These are phyloP conservation scores for Gnomoniopsis sp. DNA, from an alignment of 2,329 filamentous ascomycete species.

Conservation along the genomic window DNA sequence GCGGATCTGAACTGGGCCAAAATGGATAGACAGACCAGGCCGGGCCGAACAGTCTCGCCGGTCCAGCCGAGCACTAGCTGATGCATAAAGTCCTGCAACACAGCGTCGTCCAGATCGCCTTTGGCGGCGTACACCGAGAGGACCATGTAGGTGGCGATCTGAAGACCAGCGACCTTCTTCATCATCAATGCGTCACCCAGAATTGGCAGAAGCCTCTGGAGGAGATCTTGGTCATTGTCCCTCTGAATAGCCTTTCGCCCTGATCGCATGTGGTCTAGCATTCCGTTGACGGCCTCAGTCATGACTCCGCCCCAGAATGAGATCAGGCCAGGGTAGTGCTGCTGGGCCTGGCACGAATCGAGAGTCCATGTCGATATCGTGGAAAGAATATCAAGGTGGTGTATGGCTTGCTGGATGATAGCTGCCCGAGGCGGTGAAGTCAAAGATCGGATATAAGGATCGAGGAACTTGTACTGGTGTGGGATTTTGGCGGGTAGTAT, in stretches of 20 bases:
- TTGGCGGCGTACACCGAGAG: slow-evolving; percentile 83
- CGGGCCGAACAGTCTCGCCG: slow-evolving; percentile 66
- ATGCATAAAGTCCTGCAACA: slow-evolving; percentile 87
- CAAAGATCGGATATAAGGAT: slow-evolving; percentile 78
- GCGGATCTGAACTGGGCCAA: slow-evolving; percentile 76
- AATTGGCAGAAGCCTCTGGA: slow-evolving; percentile 63
- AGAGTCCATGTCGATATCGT: slow-evolving; percentile 77
- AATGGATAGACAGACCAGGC: slow-evolving; percentile 75
- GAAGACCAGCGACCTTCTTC: slow-evolving; percentile 72
- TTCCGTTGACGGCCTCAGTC: slow-evolving; percentile 79
- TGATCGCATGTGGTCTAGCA: slow-evolving; percentile 73
- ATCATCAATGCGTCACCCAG: slow-evolving; percentile 76
- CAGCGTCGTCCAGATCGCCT: slow-evolving; percentile 70
- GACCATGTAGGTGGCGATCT: slow-evolving; percentile 89
- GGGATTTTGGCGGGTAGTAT: slow-evolving; percentile 78
- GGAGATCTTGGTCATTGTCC: slow-evolving; percentile 76
- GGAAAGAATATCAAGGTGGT: slow-evolving; percentile 72
- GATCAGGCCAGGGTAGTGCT: slow-evolving; percentile 73
- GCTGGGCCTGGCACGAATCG: slow-evolving; percentile 65
- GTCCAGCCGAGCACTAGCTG: slow-evolving; percentile 78
- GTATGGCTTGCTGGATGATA: slow-evolving; percentile 78
- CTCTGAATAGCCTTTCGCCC: slow-evolving; percentile 73
- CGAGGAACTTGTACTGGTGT: slow-evolving; percentile 75
- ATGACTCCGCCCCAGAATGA: slow-evolving; percentile 90
- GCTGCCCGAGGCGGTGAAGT: slow-evolving; percentile 75